These are phyloP conservation scores for Sanghuangporus baumii DNA, from an alignment of 1,284 basidiomycete genomes.

Conservation along the genomic window DNA sequence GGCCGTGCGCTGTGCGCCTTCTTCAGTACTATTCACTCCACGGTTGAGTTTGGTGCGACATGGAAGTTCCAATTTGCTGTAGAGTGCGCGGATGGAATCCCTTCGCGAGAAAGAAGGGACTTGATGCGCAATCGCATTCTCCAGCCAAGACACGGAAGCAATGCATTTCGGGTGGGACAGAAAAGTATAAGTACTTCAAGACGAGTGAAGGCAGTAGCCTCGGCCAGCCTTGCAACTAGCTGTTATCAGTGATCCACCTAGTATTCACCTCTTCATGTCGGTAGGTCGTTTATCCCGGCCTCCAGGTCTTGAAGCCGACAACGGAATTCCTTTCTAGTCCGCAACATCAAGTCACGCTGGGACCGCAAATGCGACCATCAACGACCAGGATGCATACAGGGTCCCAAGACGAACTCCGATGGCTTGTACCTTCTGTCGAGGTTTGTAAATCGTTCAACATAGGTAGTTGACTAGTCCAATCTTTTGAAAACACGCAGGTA, in stretches of 20 bases:
- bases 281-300: not conserved
- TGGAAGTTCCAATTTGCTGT: not conserved
- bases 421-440: conserved; percentile 21
- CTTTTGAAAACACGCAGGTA: conserved; percentile 6
- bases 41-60: not conserved
- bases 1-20: not conserved
- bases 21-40: not conserved
- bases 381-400: conserved; percentile 15
- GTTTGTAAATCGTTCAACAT: not conserved
- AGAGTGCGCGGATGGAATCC: not conserved
- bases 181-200: not conserved
- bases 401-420: conserved; percentile 19
- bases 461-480: not conserved
- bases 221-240: not conserved
- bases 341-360: not conserved
- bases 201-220: not conserved
- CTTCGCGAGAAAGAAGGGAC: not conserved
- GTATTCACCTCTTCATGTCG: not conserved
- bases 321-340: not conserved
- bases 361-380: not conserved
- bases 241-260: not conserved
- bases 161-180: not conserved
- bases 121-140: not conserved
- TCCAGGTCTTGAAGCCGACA: not conserved
- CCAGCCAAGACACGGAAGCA: conserved; percentile 1